Conservation (phyloP, 2,329 filamentous ascomycete genomes). For the Lachnellula hyalina region DNA sequence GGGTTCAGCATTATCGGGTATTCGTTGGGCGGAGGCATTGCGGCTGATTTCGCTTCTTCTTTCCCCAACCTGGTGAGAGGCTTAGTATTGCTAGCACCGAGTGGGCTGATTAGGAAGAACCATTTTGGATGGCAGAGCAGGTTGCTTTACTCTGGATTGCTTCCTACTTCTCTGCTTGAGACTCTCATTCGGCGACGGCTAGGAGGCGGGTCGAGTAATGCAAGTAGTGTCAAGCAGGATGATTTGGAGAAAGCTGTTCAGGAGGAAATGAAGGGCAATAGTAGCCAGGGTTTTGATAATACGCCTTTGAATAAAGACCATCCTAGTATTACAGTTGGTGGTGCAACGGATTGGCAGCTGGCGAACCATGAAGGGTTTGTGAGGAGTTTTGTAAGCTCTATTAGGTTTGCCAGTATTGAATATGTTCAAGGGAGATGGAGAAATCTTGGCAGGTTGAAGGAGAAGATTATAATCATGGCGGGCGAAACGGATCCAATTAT, state of each 20-base stretch:
- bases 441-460: slow-evolving; percentile 41
- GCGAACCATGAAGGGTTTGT: slow-evolving; percentile 52
- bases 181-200: slow-evolving; percentile 13
- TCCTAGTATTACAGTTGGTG: slow-evolving; percentile 19
- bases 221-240: neutral
- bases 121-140: slow-evolving; percentile 47
- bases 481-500: slow-evolving; percentile 46
- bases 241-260: slow-evolving; percentile 6
- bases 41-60: slow-evolving; percentile 62
- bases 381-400: slow-evolving; percentile 53
- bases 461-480: slow-evolving; percentile 46
- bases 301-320: slow-evolving; percentile 13
- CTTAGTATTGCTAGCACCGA: slow-evolving; percentile 72
- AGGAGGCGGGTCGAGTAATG: slow-evolving; percentile 1
- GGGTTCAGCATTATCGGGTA: slow-evolving; percentile 73
- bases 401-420: slow-evolving; percentile 49
- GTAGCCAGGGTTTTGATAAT: slow-evolving; percentile 16
- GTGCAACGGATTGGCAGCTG: slow-evolving; percentile 52
- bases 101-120: slow-evolving; percentile 61
- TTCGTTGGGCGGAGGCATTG: slow-evolving; percentile 72
- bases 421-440: slow-evolving; percentile 48
- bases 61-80: slow-evolving; percentile 63
- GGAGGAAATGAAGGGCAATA: slow-evolving; percentile 17
- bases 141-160: slow-evolving; percentile 48
- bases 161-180: slow-evolving; percentile 44